Conservation (phyloP, 1,284 basidiomycete genomes). For the Chalciporus piperatoides region DNA sequence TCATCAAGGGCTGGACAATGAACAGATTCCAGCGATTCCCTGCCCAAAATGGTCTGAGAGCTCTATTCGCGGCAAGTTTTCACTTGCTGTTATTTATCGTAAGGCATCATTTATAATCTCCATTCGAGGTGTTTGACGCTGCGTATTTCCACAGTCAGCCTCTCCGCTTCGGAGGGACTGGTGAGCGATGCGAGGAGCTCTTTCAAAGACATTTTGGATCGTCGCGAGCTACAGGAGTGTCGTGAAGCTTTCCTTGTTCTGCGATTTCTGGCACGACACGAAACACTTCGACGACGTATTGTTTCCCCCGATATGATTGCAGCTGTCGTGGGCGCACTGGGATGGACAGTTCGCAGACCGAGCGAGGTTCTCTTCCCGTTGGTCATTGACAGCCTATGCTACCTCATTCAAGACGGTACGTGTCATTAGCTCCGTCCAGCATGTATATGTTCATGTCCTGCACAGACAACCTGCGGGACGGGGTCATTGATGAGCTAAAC, state of each 20-base stretch:
- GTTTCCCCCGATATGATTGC: neutral
- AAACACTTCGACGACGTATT: neutral
- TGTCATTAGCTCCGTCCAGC: neutral
- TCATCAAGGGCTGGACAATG: neutral
- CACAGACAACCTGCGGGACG: neutral
- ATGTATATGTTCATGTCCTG: neutral
- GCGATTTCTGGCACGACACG: slow-evolving; percentile 1
- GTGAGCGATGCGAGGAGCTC: neutral
- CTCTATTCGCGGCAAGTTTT: neutral
- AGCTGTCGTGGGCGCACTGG: slow-evolving; percentile 1
- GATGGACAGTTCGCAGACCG: neutral
- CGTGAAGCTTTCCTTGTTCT: neutral
- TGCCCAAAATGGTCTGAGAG: neutral
- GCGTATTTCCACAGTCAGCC: neutral
- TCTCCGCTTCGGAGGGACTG: neutral
- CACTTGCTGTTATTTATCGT: slow-evolving; percentile 8
- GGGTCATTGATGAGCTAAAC: neutral
- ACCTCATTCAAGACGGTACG: slow-evolving; percentile 6
- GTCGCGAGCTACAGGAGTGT: neutral
- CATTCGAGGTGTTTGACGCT: neutral
- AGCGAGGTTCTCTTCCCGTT: neutral
- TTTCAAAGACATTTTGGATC: neutral
- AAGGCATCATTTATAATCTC: neutral
- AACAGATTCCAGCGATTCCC: neutral
- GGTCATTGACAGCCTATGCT: slow-evolving; percentile 2